Percentiles rank a stretch among this genome's conserved stretches.
These are phyloP conservation scores for Apiospora malaysiana DNA, from an alignment of 2,329 filamentous ascomycete genomes.

Conservation along the genomic window DNA sequence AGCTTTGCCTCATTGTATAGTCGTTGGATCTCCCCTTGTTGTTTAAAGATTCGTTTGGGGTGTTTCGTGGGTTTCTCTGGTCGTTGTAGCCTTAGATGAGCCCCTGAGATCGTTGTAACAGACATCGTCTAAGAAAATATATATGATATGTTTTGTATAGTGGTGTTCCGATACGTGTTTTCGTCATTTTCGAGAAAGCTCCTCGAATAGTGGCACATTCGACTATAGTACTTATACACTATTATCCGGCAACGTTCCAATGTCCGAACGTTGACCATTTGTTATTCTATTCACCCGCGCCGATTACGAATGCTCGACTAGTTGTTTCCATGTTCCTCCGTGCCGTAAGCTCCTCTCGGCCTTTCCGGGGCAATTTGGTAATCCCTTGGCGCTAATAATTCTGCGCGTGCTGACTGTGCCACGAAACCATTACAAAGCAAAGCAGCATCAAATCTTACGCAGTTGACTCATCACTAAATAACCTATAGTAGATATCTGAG, in stretches of 20 bases:
- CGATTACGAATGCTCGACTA: neutral
- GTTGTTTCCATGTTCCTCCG: neutral
- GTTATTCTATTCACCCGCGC: no score
- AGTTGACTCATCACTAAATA: neutral
- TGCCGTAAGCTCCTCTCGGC: neutral
- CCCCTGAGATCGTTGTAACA: no score
- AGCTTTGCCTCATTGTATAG: conserved; percentile 24
- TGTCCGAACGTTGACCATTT: neutral
- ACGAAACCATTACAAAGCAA: neutral
- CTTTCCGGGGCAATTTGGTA: neutral
- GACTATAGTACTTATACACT: neutral
- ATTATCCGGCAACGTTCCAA: neutral
- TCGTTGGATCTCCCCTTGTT: conserved; percentile 25
- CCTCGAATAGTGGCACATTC: neutral
- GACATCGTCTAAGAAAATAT: neutral
- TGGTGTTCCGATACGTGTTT: neutral
- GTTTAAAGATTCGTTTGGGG: neutral
- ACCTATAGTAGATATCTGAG: neutral
- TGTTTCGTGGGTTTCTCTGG: neutral
- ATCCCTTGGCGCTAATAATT: neutral
- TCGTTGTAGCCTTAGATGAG: neutral
- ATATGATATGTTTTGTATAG: neutral
- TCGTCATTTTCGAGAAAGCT: neutral
- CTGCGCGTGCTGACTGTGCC: neutral
- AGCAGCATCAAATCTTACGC: neutral